phyloP scores from a whole-genome alignment of 1,284 basidiomycete species.

The Tilletia caries region DNA sequence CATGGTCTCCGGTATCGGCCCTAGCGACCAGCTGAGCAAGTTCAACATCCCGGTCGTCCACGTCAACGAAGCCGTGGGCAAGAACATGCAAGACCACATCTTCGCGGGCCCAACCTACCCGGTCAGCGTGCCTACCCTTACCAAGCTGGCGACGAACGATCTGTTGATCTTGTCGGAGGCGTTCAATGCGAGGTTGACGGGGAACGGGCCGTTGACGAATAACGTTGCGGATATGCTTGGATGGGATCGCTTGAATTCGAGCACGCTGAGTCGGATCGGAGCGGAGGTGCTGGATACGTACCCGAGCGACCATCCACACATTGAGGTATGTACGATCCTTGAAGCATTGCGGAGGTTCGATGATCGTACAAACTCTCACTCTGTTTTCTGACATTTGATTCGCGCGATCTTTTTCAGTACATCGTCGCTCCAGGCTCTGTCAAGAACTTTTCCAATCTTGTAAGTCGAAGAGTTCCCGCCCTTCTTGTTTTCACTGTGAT shows the following conservation, averaged over 20 bases:
- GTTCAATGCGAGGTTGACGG: conserved; percentile 23
- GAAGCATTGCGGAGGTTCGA: no score
- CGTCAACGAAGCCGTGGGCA: conserved; percentile 32
- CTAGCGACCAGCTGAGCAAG: conserved; percentile 24
- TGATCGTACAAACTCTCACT: no score
- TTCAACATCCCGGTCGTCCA: conserved; percentile 27
- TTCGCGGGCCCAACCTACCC: conserved; percentile 36
- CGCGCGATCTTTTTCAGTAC: conserved; percentile 20
- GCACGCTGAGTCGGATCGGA: conserved; percentile 26
- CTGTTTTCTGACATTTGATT: not conserved
- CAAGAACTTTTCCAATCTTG: conserved; percentile 34
- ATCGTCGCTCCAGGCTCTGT: conserved; percentile 34
- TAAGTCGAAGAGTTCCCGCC: no score
- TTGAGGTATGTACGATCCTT: conserved; percentile 19
- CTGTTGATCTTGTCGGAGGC: conserved; percentile 22
- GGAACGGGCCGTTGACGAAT: conserved; percentile 36
- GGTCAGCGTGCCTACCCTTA: conserved; percentile 21
- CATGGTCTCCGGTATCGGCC: conserved; percentile 43
- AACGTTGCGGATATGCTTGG: conserved; percentile 38
- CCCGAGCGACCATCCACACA: conserved; percentile 33
- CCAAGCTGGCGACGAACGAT: not conserved
- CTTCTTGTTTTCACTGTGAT: no score
- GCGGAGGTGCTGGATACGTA: conserved; percentile 24
- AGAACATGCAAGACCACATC: conserved; percentile 44
- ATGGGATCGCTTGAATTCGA: conserved; percentile 33